Percentiles rank a stretch among this genome's conserved stretches.
Conservation (phyloP, 129 eudicot species). For the Centrapalus pauciflorus region DNA sequence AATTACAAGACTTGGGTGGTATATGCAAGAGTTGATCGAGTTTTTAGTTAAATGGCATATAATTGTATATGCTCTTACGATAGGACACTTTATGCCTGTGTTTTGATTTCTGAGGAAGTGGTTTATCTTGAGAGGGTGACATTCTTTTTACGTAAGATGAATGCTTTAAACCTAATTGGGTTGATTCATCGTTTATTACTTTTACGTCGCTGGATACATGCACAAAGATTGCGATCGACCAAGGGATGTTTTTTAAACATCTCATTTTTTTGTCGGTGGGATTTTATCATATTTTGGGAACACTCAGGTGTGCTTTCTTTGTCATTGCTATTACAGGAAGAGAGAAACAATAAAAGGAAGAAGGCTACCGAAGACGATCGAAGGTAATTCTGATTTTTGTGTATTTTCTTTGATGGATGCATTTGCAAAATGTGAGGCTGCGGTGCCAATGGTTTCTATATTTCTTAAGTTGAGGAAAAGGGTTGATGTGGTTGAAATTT, state of each 20-base stretch:
- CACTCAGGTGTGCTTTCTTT: slow-evolving; percentile 14
- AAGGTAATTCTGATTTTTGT: slow-evolving; percentile 37
- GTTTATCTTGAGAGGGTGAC: too few relatives aligned
- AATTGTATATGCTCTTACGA: too few relatives aligned
- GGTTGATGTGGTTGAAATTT: background rate
- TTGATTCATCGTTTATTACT: background rate
- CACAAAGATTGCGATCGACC: too few relatives aligned
- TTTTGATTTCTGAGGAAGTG: too few relatives aligned
- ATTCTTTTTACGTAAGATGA: too few relatives aligned
- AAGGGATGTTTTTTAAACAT: background rate
- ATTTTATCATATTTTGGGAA: background rate
- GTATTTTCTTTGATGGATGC: background rate
- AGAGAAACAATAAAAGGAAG: slow-evolving; percentile 64
- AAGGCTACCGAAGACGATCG: slow-evolving; percentile 80
- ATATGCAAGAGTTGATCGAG: too few relatives aligned
- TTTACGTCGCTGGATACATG: slow-evolving; percentile 12
- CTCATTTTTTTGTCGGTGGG: slow-evolving; percentile 1
- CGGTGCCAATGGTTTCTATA: background rate
- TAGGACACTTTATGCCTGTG: too few relatives aligned
- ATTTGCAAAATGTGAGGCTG: background rate
- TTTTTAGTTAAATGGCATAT: too few relatives aligned
- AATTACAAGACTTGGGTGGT: too few relatives aligned
- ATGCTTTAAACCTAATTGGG: too few relatives aligned
- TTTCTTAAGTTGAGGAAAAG: background rate
- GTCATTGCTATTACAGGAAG: slow-evolving; percentile 61